Percentiles rank a stretch among this genome's conserved stretches.
Conservation (phyloP, 345 rosid genomes). For the Salix dunnii region DNA sequence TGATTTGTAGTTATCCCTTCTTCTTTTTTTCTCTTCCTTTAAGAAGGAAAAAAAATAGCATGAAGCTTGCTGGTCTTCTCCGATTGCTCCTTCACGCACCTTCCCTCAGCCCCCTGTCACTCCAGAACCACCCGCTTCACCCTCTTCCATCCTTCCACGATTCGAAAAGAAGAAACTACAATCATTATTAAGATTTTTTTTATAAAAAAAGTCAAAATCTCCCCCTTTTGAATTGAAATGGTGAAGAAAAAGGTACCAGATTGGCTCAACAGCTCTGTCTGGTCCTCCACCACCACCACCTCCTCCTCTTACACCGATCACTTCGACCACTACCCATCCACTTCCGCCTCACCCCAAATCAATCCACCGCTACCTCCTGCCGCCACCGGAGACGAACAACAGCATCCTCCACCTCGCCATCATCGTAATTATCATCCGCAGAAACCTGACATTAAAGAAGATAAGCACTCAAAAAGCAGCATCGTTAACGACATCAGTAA, state of each 20-base stretch:
- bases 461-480: constrained; percentile 17
- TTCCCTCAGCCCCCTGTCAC: too few species aligned
- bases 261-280: constrained; percentile 95
- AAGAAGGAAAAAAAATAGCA: too few species aligned
- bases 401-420: constrained; percentile 10
- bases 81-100: too few species aligned
- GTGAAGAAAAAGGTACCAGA: constrained; percentile 85
- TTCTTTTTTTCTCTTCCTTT: too few species aligned
- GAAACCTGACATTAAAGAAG: constrained; percentile 41
- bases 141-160: too few species aligned
- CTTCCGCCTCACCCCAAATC: constrained; percentile 7
- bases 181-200: neutral
- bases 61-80: too few species aligned
- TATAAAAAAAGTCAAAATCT: too few species aligned
- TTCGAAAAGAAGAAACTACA: too few species aligned
- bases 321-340: constrained; percentile 17
- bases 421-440: constrained; percentile 29
- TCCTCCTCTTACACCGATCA: constrained; percentile 14
- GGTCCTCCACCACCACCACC: constrained; percentile 42
- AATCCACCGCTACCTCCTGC: constrained; percentile 46
- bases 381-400: constrained; percentile 22
- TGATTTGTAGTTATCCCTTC: too few species aligned
- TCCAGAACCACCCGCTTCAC: too few species aligned
- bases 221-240: constrained; percentile 28
- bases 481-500: constrained; percentile 10